phyloP scores from a whole-genome alignment of 2,329 filamentous ascomycete species.

The Fusarium lyarnte region DNA sequence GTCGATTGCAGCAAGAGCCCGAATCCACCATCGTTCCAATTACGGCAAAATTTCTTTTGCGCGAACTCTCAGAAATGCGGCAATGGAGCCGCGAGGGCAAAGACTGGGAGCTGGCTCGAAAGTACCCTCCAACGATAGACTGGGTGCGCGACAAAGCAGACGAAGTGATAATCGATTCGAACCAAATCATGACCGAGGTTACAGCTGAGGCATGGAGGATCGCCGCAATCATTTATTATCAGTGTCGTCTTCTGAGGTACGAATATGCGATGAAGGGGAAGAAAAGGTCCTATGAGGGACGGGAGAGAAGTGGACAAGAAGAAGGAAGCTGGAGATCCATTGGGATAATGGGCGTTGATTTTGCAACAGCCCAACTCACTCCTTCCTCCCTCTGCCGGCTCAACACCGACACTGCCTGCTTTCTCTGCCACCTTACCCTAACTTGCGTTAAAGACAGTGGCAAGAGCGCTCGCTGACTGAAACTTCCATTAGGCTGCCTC shows the following conservation, averaged over 20 bases:
- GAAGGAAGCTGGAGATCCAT: neutral
- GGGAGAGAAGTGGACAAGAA: neutral
- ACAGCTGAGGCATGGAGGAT: conserved; percentile 55
- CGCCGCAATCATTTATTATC: conserved; percentile 51
- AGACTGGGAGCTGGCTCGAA: conserved; percentile 32
- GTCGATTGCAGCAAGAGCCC: conserved; percentile 48
- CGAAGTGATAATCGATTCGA: conserved; percentile 40
- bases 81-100: conserved; percentile 50
- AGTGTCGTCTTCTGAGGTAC: conserved; percentile 53
- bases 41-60: conserved; percentile 42
- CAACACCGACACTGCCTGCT: neutral
- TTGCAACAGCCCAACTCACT: neutral
- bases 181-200: conserved; percentile 51
- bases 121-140: conserved; percentile 35
- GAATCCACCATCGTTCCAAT: conserved; percentile 46
- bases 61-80: conserved; percentile 45
- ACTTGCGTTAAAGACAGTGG: neutral
- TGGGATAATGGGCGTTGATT: neutral
- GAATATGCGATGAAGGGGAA: neutral
- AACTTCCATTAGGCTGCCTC: conserved; percentile 45
- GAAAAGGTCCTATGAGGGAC: neutral
- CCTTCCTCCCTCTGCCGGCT: neutral
- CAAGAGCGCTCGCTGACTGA: conserved; percentile 12
- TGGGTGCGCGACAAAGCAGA: conserved; percentile 44
- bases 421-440: neutral